These are phyloP conservation scores for Penicillium tannophilum DNA, from an alignment of 495 filamentous ascomycete genomes.

Conservation along the genomic window DNA sequence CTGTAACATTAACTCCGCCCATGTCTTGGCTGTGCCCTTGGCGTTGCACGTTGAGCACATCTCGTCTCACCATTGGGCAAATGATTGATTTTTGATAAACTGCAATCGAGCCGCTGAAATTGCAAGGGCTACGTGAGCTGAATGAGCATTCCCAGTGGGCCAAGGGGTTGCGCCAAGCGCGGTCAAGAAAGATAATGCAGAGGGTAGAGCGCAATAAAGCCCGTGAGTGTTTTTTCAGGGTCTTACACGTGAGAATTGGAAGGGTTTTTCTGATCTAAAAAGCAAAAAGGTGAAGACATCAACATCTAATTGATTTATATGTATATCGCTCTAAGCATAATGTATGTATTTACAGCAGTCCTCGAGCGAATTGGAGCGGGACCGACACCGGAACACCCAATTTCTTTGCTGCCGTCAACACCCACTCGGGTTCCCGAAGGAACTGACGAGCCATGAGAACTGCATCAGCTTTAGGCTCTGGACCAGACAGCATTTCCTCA, in stretches of 20 bases:
- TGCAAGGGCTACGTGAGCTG: neutral
- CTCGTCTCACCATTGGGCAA: neutral
- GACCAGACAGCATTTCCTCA: conserved; percentile 31
- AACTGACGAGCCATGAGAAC: conserved; percentile 68
- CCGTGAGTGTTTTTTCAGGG: no score
- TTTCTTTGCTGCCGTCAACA: conserved; percentile 58
- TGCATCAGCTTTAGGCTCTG: conserved; percentile 57
- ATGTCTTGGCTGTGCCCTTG: conserved; percentile 22
- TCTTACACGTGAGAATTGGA: no score
- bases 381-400: conserved; percentile 59
- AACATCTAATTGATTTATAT: neutral
- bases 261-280: no score
- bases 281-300: no score
- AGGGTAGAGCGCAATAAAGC: no score
- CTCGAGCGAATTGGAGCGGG: conserved; percentile 54
- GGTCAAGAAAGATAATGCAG: neutral
- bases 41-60: conserved; percentile 19
- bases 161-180: neutral
- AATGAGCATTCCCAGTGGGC: neutral
- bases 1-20: conserved; percentile 18
- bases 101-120: neutral
- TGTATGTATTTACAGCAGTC: conserved; percentile 3
- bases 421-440: conserved; percentile 68
- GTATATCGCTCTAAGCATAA: neutral
- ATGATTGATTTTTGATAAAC: neutral